Evolutionary conservation across 345 rosid species (phyloP), one percentile per base, ranked within the genome.

Genomic region (Eucalyptus rudis): DNA sequence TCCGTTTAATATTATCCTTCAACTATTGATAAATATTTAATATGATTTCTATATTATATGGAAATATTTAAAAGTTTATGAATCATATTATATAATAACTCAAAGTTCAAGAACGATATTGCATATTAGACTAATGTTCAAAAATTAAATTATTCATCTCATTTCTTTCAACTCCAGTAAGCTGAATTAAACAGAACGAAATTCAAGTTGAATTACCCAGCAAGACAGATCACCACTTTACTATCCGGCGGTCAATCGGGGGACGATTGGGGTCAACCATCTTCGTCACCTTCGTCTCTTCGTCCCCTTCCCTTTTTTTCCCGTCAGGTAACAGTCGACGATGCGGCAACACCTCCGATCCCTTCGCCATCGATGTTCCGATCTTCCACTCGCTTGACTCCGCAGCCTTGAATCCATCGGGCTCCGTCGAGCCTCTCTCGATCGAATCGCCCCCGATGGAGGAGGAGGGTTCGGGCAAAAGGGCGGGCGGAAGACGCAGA

Each of bases 401-500:
- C 22, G 81, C 25, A 33, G 81, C 25, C 84, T 40, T 36, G 7
- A 40, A 76, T 0, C 13, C 27, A 76, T 40, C 2, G 47, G 3
- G 47, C 47, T 40, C 29, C 13, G 84, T 76, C 29, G 13, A 3
- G 47, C 24, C 84, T 20, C 84, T 20, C 84, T 20, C 27, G 83
- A 40, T 76, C 84, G 47, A 20, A 76, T 76, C 47, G 43, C 24
- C 25, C 45, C 47, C 47, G 47, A 20, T 76, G 47, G 84, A 76
- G 83, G 79, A 66, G 79, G 83, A 76, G 83, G 83, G 47, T 1
- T 36, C 24, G 87, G 87, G 56, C 87, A 88, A 40, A 33, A 87
- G 52, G 90, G 93, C 92, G 96, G 92, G 88, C 87, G 93, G 91
- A 89, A 93, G 95, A 88, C 98, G 98, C 87, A 92, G 99, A 58